phyloP scores from a whole-genome alignment of 805 yeast genomes.

The Pichia nanzhaoensis region DNA sequence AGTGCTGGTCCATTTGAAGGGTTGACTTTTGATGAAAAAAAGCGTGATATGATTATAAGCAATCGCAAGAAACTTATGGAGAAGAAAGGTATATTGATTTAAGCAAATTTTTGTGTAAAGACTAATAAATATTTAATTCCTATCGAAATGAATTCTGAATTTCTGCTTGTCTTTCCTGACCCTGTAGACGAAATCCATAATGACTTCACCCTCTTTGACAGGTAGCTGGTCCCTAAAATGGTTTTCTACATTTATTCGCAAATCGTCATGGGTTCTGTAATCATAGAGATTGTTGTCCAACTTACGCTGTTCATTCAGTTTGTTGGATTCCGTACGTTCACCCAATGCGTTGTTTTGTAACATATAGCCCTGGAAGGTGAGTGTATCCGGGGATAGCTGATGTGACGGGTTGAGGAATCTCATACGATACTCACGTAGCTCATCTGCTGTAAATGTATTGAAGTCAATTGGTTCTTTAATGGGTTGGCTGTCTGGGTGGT shows the following conservation, averaged over 20 bases:
- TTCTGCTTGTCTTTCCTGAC: conserved; percentile 56
- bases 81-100: conserved; percentile 15
- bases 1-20: conserved; percentile 34
- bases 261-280: conserved; percentile 25
- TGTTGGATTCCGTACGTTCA: conserved; percentile 44
- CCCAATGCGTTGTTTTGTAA: conserved; percentile 64
- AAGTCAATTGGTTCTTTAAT: conserved; percentile 62
- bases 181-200: conserved; percentile 83
- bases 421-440: conserved; percentile 64
- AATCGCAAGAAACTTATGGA: conserved; percentile 51
- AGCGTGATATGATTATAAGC: conserved; percentile 49
- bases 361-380: conserved; percentile 62
- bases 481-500: conserved; percentile 58
- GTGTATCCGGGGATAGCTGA: conserved; percentile 48
- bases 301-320: conserved; percentile 24
- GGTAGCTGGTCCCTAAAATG: conserved; percentile 53
- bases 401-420: conserved; percentile 34
- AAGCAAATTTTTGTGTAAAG: not conserved
- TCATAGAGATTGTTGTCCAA: conserved; percentile 26
- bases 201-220: conserved; percentile 75
- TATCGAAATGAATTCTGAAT: conserved; percentile 35
- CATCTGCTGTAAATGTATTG: conserved; percentile 48
- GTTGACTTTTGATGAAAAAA: conserved; percentile 39
- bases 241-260: conserved; percentile 28
- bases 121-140: conserved; percentile 3